Base-by-base conservation (phyloP, 257 asterid species). In the Osmanthus fragrans region DNA sequence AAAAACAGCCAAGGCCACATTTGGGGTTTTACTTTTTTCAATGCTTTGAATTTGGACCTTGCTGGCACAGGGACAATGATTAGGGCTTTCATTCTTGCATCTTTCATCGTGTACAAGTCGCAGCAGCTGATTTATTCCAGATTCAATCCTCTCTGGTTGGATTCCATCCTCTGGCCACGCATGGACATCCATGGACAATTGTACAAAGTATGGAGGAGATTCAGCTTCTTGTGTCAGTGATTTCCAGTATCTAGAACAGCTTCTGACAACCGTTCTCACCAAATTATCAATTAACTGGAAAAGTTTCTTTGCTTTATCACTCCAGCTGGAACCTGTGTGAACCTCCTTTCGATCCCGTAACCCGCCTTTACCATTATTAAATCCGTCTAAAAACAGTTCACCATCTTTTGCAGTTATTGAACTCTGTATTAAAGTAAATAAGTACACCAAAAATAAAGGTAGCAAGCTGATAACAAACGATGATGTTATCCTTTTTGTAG, bases 381-480 rank as follows among this genome's bases (percentile, higher is more conserved):
- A 87, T 25, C 95, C 97, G 10, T 82, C 78, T 5, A 97, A 89
- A 89, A 87, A 88, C 99, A 97, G 90, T 87, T 90, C 97, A 29
- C 98, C 95, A 76, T 93, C 99, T 88, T 93, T 96, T 80, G 98
- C 98, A 66, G 99, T 96, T 77, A 96, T 93, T 65, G 99, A 92
- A 88, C 97, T 89, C 88, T 96, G 98, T 82, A 96, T 86, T 70
- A 96, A 96, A 76, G 99, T 96, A 72, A 89, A 93, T 49, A 96
- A 86, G 80, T 96, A 96, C 79, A 96, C 94, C 84, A 93, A 86
- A 88, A 93, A 96, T 80, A 96, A 85, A 77, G 99, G 98, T 70
- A 96, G 87, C 78, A 93, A 86, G 81, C 96, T 93, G 79, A 90
- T 81, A 27, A 93, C 99, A 81, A 96, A 96, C 23, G 99, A 85